A percentile compares a stretch with the other conserved stretches of the same genome.
phyloP scores from a whole-genome alignment of 179 eudicot species.

The Drosera spatulata region DNA sequence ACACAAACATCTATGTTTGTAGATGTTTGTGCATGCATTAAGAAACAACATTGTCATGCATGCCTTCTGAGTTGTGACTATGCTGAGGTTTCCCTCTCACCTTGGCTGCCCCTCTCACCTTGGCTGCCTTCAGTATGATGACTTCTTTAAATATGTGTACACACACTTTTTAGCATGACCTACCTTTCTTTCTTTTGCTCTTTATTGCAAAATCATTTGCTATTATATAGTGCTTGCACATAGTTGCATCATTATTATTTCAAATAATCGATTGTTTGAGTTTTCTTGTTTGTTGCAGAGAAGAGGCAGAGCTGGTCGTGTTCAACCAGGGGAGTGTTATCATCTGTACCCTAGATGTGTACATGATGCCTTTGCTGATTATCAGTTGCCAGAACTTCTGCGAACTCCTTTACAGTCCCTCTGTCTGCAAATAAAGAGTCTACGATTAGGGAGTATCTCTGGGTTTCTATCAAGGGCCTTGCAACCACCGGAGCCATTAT shows the following conservation, averaged over 20 bases:
- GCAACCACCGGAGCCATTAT: slow-evolving; percentile 58
- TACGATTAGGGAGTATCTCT: slow-evolving; percentile 72
- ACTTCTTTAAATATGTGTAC: too few species aligned
- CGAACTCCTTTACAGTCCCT: slow-evolving; percentile 85
- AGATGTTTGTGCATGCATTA: too few species aligned
- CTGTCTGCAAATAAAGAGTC: slow-evolving; percentile 78
- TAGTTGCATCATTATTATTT: neutral
- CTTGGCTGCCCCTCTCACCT: too few species aligned
- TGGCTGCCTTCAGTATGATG: too few species aligned
- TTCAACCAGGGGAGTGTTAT: slow-evolving; percentile 81
- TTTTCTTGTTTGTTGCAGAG: slow-evolving; percentile 30
- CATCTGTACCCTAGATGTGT: slow-evolving; percentile 88
- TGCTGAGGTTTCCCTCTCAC: too few species aligned
- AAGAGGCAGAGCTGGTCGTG: slow-evolving; percentile 93
- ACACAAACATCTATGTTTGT: too few species aligned
- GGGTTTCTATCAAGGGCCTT: slow-evolving; percentile 69
- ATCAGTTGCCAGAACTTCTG: slow-evolving; percentile 72
- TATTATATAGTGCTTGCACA: too few species aligned
- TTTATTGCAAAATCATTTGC: too few species aligned
- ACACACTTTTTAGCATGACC: too few species aligned
- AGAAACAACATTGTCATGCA: too few species aligned
- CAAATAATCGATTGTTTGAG: neutral
- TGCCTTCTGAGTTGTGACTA: too few species aligned
- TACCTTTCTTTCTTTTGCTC: too few species aligned
- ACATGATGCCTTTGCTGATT: slow-evolving; percentile 64